phyloP scores from a whole-genome alignment of 345 rosid species.

The Rhodomyrtus tomentosa region DNA sequence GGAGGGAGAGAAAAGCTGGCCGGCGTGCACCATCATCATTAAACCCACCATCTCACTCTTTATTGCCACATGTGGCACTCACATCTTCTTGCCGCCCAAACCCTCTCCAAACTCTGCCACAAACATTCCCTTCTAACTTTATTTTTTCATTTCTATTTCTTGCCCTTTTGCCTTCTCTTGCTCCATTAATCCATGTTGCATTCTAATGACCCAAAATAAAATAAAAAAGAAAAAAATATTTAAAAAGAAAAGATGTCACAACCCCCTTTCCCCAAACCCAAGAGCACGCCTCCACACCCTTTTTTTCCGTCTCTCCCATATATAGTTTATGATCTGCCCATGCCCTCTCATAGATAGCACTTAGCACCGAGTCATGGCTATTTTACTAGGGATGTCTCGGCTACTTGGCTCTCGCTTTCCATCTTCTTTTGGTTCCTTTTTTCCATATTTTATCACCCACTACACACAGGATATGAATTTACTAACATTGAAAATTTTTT shows the following conservation, averaged over 20 bases:
- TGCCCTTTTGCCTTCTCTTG: slow-evolving; percentile 7
- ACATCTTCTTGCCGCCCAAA: slow-evolving; percentile 60
- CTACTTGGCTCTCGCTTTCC: neutral
- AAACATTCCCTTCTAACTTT: slow-evolving; percentile 1
- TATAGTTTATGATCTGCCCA: neutral
- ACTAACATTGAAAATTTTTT: no score
- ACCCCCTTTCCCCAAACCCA: slow-evolving; percentile 16
- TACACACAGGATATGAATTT: no score
- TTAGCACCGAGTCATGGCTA: neutral
- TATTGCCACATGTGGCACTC: slow-evolving; percentile 9
- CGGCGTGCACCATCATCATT: slow-evolving; percentile 93
- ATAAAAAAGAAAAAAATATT: no score
- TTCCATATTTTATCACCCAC: neutral
- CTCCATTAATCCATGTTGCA: neutral
- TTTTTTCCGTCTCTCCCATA: neutral
- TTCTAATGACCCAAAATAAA: neutral
- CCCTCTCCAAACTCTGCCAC: slow-evolving; percentile 69
- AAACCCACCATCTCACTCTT: slow-evolving; percentile 22
- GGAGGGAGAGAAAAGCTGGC: slow-evolving; percentile 61
- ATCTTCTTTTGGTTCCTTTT: neutral
- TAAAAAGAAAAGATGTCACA: neutral
- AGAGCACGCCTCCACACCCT: slow-evolving; percentile 14
- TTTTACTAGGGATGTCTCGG: neutral
- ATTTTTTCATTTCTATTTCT: slow-evolving; percentile 4
- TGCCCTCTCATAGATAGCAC: neutral